phyloP scores from a whole-genome alignment of 2,329 filamentous ascomycete genomes.

The Claviceps maximensis region DNA sequence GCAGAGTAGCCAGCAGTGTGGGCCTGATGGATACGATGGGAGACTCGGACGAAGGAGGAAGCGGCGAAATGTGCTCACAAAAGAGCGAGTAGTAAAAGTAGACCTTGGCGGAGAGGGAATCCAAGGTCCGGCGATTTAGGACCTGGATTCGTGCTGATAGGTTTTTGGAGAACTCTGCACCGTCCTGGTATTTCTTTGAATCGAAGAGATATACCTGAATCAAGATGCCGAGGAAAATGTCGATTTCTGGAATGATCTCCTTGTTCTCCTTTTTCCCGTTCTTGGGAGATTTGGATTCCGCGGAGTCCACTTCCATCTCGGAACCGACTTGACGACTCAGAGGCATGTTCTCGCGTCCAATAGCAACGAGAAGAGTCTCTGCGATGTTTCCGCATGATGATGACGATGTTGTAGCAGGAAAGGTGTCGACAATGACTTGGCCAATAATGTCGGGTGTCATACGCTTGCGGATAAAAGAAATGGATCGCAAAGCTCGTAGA shows the following conservation, averaged over 20 bases:
- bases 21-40: conserved; percentile 78
- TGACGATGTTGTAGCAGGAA: conserved; percentile 40
- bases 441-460: conserved; percentile 70
- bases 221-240: conserved; percentile 78
- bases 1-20: conserved; percentile 71
- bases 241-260: conserved; percentile 73
- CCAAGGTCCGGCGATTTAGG: conserved; percentile 84
- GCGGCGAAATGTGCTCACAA: conserved; percentile 77
- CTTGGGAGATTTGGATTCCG: conserved; percentile 41
- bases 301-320: conserved; percentile 61
- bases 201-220: conserved; percentile 83
- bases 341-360: conserved; percentile 53
- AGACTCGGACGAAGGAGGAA: conserved; percentile 79
- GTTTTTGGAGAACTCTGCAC: conserved; percentile 70
- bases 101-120: conserved; percentile 85
- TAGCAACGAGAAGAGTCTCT: conserved; percentile 54
- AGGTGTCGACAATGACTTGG: conserved; percentile 70
- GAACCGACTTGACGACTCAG: conserved; percentile 43
- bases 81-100: conserved; percentile 98
- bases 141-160: conserved; percentile 76
- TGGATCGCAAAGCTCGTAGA: conserved; percentile 83
- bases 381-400: conserved; percentile 45
- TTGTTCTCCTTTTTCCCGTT: conserved; percentile 56
- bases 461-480: conserved; percentile 89
- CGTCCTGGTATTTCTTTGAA: conserved; percentile 64